A percentile compares a stretch with the other conserved stretches of the same genome.
These are phyloP conservation scores for Lavandula angustifolia DNA, from an alignment of 257 asterid species.

Conservation along the genomic window DNA sequence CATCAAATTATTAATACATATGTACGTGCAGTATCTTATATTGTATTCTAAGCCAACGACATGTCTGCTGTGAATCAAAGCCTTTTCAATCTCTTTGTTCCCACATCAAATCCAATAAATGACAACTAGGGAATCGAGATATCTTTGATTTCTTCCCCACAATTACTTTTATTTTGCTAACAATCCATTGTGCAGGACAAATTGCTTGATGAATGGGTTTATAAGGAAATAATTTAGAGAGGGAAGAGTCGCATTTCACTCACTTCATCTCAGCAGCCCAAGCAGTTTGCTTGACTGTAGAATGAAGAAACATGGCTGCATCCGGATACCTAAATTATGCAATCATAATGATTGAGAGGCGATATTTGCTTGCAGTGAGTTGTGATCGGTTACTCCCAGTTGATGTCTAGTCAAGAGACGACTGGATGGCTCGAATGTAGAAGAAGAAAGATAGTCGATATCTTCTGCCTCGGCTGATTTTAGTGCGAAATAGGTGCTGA, in stretches of 20 bases:
- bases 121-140: too few relatives aligned
- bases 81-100: constrained; percentile 1
- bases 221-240: too few relatives aligned
- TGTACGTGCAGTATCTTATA: constrained; percentile 3
- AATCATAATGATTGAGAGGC: constrained; percentile 27
- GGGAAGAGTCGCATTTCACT: too few relatives aligned
- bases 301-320: background rate
- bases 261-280: too few relatives aligned
- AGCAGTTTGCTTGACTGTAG: background rate
- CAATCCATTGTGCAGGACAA: too few relatives aligned
- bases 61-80: constrained; percentile 12
- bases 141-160: background rate
- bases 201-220: background rate
- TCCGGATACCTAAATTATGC: background rate
- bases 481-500: constrained; percentile 49
- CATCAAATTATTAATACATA: constrained; percentile 18
- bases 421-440: constrained; percentile 56
- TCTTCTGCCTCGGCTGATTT: constrained; percentile 40
- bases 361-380: constrained; percentile 25
- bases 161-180: background rate
- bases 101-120: background rate
- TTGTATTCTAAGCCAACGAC: background rate
- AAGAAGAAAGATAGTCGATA: constrained; percentile 26
- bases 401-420: constrained; percentile 52
- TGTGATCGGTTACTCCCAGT: constrained; percentile 42